Evolutionary conservation across 768 basidiomycete species (phyloP).

Genomic region (Leccinum subgranulosum): DNA sequence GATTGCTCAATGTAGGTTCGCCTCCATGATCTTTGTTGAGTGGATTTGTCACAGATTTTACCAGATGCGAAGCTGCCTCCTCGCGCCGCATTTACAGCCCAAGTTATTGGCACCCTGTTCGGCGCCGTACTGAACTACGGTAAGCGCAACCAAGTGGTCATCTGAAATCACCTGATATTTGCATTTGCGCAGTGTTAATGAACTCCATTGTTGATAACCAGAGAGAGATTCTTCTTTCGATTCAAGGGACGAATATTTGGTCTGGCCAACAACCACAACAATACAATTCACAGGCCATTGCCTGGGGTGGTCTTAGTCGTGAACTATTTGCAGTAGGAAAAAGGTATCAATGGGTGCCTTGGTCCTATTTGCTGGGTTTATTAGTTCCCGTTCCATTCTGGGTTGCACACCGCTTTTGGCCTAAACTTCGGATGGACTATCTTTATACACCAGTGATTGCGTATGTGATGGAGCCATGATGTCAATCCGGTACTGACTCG

Average conservation of each 20-base stretch:
- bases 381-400: conserved; percentile 41
- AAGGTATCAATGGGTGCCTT: conserved; percentile 42
- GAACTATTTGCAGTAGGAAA: conserved; percentile 31
- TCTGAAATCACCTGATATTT: conserved; percentile 46
- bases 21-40: conserved; percentile 24
- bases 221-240: conserved; percentile 48
- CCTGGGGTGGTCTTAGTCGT: conserved; percentile 41
- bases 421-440: conserved; percentile 28
- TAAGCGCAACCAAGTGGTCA: conserved; percentile 44
- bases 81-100: conserved; percentile 60
- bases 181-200: conserved; percentile 39
- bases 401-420: conserved; percentile 36
- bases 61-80: conserved; percentile 59
- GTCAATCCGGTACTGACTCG: conserved; percentile 6
- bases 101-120: conserved; percentile 37
- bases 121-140: conserved; percentile 41
- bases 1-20: conserved; percentile 28
- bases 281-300: conserved; percentile 34
- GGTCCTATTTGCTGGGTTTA: conserved; percentile 33
- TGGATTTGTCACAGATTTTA: conserved; percentile 34
- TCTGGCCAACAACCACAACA: conserved; percentile 31
- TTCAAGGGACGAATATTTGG: conserved; percentile 47
- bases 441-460: conserved; percentile 34
- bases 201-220: conserved; percentile 53
- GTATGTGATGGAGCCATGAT: conserved; percentile 6